Conservation (phyloP, 2,329 filamentous ascomycete genomes). For the Triangularia verruculosa region DNA sequence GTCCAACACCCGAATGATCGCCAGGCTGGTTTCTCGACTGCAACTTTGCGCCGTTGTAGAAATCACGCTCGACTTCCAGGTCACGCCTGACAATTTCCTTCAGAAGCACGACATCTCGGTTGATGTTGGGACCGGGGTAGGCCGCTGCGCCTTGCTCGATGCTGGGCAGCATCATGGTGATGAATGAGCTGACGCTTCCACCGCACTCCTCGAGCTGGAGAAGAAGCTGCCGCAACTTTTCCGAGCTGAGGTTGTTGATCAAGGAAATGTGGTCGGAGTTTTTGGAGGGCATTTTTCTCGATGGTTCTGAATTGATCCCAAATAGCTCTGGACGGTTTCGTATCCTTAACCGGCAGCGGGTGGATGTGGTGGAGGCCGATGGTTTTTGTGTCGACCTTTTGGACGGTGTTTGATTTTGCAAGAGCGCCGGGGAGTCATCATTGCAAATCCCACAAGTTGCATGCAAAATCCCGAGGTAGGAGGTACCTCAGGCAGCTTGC, state of each 20-base stretch:
- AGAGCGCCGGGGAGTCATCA: too few species aligned
- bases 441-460: too few species aligned
- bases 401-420: too few species aligned
- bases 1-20: too few species aligned
- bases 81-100: not conserved
- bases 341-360: too few species aligned
- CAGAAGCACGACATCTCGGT: not conserved
- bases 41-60: not conserved
- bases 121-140: not conserved
- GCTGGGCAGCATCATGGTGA: not conserved
- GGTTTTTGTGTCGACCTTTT: too few species aligned
- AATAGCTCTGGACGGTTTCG: too few species aligned
- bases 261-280: not conserved
- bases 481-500: too few species aligned
- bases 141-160: not conserved
- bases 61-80: not conserved
- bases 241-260: not conserved
- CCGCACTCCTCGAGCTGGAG: not conserved
- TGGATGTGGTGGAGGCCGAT: too few species aligned
- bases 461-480: too few species aligned
- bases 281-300: not conserved
- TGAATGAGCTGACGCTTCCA: not conserved
- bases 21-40: not conserved
- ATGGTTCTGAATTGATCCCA: not conserved
- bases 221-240: not conserved